Evolutionary conservation across 164 flowering plant species (phyloP), one percentile per base, ranked within the genome.

Genomic region (Platanus orientalis): DNA sequence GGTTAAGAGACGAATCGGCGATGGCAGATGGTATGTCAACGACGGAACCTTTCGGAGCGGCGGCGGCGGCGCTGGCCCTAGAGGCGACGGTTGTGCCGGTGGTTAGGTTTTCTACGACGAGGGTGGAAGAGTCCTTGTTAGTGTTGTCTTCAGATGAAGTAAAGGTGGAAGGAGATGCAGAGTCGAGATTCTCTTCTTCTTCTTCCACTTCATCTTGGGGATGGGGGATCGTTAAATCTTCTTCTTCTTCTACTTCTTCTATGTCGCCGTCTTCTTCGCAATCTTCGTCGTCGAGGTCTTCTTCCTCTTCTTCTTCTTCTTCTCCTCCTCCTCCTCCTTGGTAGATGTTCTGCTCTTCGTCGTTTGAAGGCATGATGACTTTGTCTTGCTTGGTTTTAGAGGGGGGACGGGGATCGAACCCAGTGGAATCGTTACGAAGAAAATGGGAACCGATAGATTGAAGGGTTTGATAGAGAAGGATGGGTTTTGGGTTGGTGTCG

Each of bases 81-180:
- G 57, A 4, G 19, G 69, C 29, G 26, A 54, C 20, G 27, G 64
- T 25, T 19, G 70, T 28, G 49, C 64, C 47, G 45, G 62, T 23
- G 24, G 54, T 60, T 2, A 39, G 54, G 55, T 55, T 64, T 64
- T 53, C 54, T 24, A n/a, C 49, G 34, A 54, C 40, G 57, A 59
- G 19, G 36, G n/a, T n/a, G n/a, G n/a, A n/a, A n/a, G n/a, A n/a
- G n/a, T n/a, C n/a, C n/a, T n/a, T n/a, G n/a, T n/a, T n/a, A n/a
- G n/a, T n/a, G n/a, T n/a, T n/a, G n/a, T n/a, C n/a, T n/a, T 32
- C 9, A 32, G 36, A 32, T 4, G 36, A 32, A 32, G 36, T 4
- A 34, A 48, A 20, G 68, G 73, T 36, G 12, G 72, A 51, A 24
- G 77, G 71, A 54, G 81, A 66, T 34, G 62, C 53, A 28, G 66